These are phyloP conservation scores for Lentinula aciculospora DNA, from an alignment of 768 basidiomycete species.

Conservation along the genomic window DNA sequence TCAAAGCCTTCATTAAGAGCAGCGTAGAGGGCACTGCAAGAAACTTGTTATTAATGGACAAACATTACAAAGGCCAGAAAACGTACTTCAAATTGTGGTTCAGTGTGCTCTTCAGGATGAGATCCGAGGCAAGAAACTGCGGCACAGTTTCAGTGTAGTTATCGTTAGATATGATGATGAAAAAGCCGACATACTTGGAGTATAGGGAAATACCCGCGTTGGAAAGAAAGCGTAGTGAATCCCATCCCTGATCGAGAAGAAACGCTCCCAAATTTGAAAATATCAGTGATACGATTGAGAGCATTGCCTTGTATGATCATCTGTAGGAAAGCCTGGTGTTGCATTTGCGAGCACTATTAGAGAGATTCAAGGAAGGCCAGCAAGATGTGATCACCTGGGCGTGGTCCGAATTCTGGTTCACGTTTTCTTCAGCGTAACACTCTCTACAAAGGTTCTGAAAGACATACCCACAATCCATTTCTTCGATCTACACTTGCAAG, in stretches of 20 bases:
- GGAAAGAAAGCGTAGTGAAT: slow-evolving; percentile 44
- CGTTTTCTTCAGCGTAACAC: background rate
- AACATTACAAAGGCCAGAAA: slow-evolving; percentile 11
- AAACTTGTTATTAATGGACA: background rate
- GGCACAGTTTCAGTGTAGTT: background rate
- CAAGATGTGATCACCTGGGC: slow-evolving; percentile 34
- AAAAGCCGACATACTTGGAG: slow-evolving; percentile 32
- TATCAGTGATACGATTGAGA: slow-evolving; percentile 41
- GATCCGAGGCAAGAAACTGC: slow-evolving; percentile 56
- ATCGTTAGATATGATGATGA: background rate
- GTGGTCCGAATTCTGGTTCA: background rate
- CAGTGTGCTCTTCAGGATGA: slow-evolving; percentile 36
- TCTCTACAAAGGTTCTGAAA: background rate
- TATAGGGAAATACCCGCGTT: slow-evolving; percentile 48
- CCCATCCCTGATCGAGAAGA: slow-evolving; percentile 29
- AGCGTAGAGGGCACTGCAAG: background rate
- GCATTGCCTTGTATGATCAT: slow-evolving; percentile 43
- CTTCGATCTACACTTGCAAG: slow-evolving; percentile 26
- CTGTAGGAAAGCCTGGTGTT: slow-evolving; percentile 30
- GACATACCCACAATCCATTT: slow-evolving; percentile 37
- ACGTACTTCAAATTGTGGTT: slow-evolving; percentile 37
- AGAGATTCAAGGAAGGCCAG: slow-evolving; percentile 1
- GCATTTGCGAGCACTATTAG: slow-evolving; percentile 4
- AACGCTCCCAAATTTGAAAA: slow-evolving; percentile 41
- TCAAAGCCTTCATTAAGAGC: slow-evolving; percentile 22